Evolutionary conservation across 495 filamentous ascomycete genomes (phyloP).

Genomic region (Aspergillus bridgeri): DNA sequence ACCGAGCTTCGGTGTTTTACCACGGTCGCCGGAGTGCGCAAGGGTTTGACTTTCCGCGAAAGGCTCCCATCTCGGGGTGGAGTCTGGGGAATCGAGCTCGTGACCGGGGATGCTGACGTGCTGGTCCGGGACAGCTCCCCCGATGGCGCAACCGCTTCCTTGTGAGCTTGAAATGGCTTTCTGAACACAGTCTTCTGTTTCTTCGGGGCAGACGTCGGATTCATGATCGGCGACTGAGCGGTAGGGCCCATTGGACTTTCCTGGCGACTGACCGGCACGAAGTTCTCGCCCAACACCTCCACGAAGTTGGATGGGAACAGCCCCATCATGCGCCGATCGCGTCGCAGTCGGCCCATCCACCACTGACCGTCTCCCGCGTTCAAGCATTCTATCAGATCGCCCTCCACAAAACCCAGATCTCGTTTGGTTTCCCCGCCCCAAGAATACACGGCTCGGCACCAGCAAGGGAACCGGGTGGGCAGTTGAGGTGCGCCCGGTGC

Average conservation of each 20-base stretch:
- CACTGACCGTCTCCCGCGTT: constrained; percentile 97
- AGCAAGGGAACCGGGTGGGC: constrained; percentile 88
- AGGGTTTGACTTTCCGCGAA: constrained; percentile 33
- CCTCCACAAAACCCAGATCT: constrained; percentile 94
- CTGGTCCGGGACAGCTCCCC: constrained; percentile 32
- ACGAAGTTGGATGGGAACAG: constrained; percentile 98
- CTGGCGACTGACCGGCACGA: constrained; percentile 72
- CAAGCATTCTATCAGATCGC: constrained; percentile 94
- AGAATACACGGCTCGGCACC: constrained; percentile 92
- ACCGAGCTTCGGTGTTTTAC: constrained; percentile 36
- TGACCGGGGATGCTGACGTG: constrained; percentile 28
- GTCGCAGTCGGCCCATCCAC: constrained; percentile 90
- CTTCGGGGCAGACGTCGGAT: constrained; percentile 46
- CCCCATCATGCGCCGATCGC: constrained; percentile 84
- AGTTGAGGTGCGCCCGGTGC: constrained; percentile 60
- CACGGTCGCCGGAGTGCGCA: constrained; percentile 39
- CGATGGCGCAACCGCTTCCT: constrained; percentile 44
- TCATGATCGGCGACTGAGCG: constrained; percentile 39
- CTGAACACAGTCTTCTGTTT: constrained; percentile 50
- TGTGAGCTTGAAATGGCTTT: constrained; percentile 55
- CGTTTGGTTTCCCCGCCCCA: constrained; percentile 96
- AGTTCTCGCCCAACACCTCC: constrained; percentile 77
- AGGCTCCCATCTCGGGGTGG: constrained; percentile 41
- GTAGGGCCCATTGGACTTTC: constrained; percentile 62
- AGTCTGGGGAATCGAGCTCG: constrained; percentile 45